A percentile compares a stretch with the other conserved stretches of the same genome.
Evolutionary conservation across 345 rosid genomes (phyloP).

Genomic region (Gynandropsis gynandra): DNA sequence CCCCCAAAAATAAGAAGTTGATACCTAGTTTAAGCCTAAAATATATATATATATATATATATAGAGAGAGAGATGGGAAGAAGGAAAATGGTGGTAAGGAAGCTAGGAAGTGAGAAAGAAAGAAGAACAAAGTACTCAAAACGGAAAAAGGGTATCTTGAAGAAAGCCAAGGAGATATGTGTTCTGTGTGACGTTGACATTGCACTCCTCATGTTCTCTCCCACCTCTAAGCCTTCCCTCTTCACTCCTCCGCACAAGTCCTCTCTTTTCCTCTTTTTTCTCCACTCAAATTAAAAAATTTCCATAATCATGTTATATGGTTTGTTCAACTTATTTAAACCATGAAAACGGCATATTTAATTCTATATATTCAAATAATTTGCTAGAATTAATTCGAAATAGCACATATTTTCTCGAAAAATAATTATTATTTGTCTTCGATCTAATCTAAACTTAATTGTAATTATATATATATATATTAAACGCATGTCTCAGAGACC

Average conservation of each 20-base stretch:
- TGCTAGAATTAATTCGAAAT: background rate
- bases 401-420: background rate
- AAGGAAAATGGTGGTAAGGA: slow-evolving; percentile 25
- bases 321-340: too few relatives aligned
- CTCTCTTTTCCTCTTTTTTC: background rate
- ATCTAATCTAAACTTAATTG: too few relatives aligned
- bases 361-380: too few relatives aligned
- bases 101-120: slow-evolving; percentile 21
- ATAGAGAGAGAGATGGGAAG: slow-evolving; percentile 28
- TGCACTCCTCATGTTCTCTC: slow-evolving; percentile 11
- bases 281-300: background rate
- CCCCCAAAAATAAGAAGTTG: too few relatives aligned
- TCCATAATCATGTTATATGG: too few relatives aligned
- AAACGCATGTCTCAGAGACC: too few relatives aligned
- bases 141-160: slow-evolving; percentile 33
- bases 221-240: background rate
- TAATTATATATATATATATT: too few relatives aligned
- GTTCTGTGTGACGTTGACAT: slow-evolving; percentile 10
- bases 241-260: slow-evolving; percentile 3
- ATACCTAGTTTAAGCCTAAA: too few relatives aligned
- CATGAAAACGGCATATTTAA: too few relatives aligned
- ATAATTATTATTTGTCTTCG: too few relatives aligned
- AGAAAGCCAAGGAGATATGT: slow-evolving; percentile 29
- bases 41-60: background rate
- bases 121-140: slow-evolving; percentile 43